Evolutionary conservation across 2,329 filamentous ascomycete genomes (phyloP), one percentile per base, ranked within the genome.

Genomic region (Zymoseptoria passerinii): DNA sequence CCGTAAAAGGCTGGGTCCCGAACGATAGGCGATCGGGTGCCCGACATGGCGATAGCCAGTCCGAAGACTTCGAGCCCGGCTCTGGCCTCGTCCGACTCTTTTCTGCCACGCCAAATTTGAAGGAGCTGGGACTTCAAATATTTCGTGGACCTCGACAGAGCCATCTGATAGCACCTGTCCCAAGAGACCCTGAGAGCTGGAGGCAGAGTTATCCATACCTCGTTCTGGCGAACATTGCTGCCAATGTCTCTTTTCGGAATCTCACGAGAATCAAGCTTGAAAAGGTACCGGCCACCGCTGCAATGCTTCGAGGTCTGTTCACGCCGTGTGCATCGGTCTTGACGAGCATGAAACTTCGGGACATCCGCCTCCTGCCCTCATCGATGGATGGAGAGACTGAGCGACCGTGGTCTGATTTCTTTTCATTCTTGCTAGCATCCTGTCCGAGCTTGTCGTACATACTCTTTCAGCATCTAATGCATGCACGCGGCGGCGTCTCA

Each of bases 191-290:
- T 1, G 53, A 60, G 8, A 65, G 60, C 54, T 69, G 65, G 68
- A 57, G 60, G 8, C 10, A 58, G 8, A 62, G 59, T 52, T 68
- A 68, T 56, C 60, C 66, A 1, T 67, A 65, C 54, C 49, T 64
- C 1, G 61, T 62, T 10, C 49, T 69, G 9, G 49, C 58, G 9
- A 61, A 58, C 8, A 54, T 70, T 3, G 54, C 61, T 23, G 23
- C 44, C 0, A 48, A 54, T 5, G 58, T 62, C 4, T 35, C 58
- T 1, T 54, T 71, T 5, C 48, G 51, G 6, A 48, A 63, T 18
- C 61, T 70, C 27, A 66, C 63, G 4, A 63, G 69, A 1, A 27
- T 71, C 28, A 71, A 71, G 51, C 63, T 71, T 0, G 69, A 71
- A 50, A 69, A 67, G 53, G 52, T 70, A 44, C 65, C 61, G n/a